Base-by-base conservation (phyloP, 495 filamentous ascomycete species). In the Podospora pseudoanserina region DNA sequence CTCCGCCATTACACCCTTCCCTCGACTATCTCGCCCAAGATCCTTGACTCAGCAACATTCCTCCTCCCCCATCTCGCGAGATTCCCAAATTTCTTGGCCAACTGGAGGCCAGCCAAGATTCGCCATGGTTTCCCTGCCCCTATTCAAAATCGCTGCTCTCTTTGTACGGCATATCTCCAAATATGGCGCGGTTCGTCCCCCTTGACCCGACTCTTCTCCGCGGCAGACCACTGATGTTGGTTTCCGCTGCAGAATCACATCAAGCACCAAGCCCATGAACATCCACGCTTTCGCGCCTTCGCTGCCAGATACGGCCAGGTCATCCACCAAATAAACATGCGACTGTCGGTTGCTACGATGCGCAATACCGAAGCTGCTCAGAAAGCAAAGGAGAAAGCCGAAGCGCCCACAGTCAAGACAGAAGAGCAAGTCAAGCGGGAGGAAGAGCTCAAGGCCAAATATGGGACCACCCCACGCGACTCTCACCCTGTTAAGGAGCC, bases 291-390 rank as follows among this genome's bases (percentile, higher is more conserved):
- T 80, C 91, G 96, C 19, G 77, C 78, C 27, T 88, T 96, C 76
- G 96, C 95, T 19, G 84, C 85, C 19, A 76, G 70, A 59, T 86
- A 86, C 74, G 85, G 85, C 28, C 95, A 99, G 71, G 77, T 84
- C 6, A 89, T 99, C 44, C 95, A 99, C 77, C 90, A 91, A 69
- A 81, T 97, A 71, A 96, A 98, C 77, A 98, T 99, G 94, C 89
- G 92, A 20, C 83, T 97, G 70, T 89, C 91, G 16, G 85, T 98
- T 30, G 92, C 94, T 3, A 81, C 92, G 2, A 84, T 99, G 11
- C 91, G 95, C 68, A 92, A 98, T 75, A 82, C 82, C 59, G 87
- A 90, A 11, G 88, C 85, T 4, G 84, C 85, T 67, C 81, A 78
- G 64, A 84, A 76, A 68, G 84, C 83, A 3, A 86, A 83, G 62